Evolutionary conservation across 768 basidiomycete species (phyloP).

Genomic region (Termitomyces heimii): DNA sequence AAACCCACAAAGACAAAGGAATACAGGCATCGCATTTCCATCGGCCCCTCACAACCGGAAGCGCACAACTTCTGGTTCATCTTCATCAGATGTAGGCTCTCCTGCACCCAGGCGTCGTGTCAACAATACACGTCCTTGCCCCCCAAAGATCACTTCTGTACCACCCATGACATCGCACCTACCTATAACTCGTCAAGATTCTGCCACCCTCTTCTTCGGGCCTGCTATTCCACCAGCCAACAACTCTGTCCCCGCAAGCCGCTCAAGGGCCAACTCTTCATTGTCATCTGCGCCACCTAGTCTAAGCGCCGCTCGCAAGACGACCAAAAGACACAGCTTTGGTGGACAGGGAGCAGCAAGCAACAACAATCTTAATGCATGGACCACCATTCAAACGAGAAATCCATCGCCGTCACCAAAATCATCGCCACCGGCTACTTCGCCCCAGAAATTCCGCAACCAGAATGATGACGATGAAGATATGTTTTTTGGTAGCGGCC

Average conservation of each 20-base stretch:
- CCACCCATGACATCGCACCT: slow-evolving; percentile 19
- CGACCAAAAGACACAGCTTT: slow-evolving; percentile 59
- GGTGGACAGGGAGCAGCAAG: slow-evolving; percentile 39
- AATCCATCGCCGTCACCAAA: slow-evolving; percentile 38
- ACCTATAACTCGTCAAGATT: slow-evolving; percentile 46
- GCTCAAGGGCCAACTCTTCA: slow-evolving; percentile 26
- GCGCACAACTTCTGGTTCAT: slow-evolving; percentile 28
- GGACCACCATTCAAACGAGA: slow-evolving; percentile 37
- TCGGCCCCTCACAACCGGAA: slow-evolving; percentile 35
- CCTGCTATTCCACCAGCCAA: slow-evolving; percentile 36
- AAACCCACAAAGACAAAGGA: slow-evolving; percentile 5
- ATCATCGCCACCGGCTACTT: slow-evolving; percentile 36
- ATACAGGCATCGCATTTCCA: slow-evolving; percentile 29
- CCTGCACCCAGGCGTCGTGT: slow-evolving; percentile 52
- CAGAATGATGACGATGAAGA: slow-evolving; percentile 45
- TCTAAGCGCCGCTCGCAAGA: slow-evolving; percentile 18
- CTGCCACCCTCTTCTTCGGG: slow-evolving; percentile 68
- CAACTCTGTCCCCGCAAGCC: slow-evolving; percentile 16
- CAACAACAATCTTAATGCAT: slow-evolving; percentile 20
- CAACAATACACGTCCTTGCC: slow-evolving; percentile 28
- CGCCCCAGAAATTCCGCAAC: slow-evolving; percentile 16
- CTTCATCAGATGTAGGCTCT: slow-evolving; percentile 46
- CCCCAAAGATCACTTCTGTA: slow-evolving; percentile 7
- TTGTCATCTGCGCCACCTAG: slow-evolving; percentile 16
- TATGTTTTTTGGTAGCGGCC: slow-evolving; percentile 46